Conservation (phyloP, 2,329 filamentous ascomycete species). For the Aspergillus japonicus region DNA sequence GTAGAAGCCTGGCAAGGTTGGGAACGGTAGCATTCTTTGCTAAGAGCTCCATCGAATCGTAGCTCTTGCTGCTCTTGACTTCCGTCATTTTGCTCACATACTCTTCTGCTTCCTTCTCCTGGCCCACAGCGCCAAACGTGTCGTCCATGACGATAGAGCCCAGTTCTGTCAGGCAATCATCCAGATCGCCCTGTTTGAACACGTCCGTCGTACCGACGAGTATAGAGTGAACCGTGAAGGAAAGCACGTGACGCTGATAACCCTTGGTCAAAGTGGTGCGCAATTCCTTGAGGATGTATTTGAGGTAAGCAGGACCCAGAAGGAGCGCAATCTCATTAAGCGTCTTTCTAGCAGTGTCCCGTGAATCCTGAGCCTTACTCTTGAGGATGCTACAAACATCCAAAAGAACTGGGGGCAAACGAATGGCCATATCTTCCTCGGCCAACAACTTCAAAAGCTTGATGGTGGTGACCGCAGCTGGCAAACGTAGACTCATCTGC, state of each 20-base stretch:
- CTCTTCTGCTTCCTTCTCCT: slow-evolving; percentile 95
- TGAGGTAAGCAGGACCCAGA: slow-evolving; percentile 78
- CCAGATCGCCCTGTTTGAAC: slow-evolving; percentile 77
- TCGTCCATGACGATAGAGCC: slow-evolving; percentile 93
- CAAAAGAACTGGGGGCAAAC: slow-evolving; percentile 78
- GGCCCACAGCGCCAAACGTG: slow-evolving; percentile 85
- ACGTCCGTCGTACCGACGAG: slow-evolving; percentile 71
- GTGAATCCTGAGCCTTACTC: slow-evolving; percentile 81
- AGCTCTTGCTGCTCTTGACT: slow-evolving; percentile 96
- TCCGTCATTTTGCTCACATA: slow-evolving; percentile 97
- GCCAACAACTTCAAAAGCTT: slow-evolving; percentile 83
- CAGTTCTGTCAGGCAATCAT: slow-evolving; percentile 79
- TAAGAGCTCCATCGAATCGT: slow-evolving; percentile 93
- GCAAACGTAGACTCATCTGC: slow-evolving; percentile 87
- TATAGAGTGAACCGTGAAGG: slow-evolving; percentile 91
- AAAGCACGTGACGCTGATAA: slow-evolving; percentile 92
- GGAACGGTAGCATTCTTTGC: slow-evolving; percentile 76
- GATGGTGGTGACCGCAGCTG: slow-evolving; percentile 82
- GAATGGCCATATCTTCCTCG: slow-evolving; percentile 66
- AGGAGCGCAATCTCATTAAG: slow-evolving; percentile 78
- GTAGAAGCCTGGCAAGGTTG: slow-evolving; percentile 71
- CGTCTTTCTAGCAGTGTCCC: slow-evolving; percentile 88
- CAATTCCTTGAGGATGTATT: slow-evolving; percentile 90
- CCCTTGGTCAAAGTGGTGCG: slow-evolving; percentile 78
- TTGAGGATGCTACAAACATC: slow-evolving; percentile 92